phyloP scores from a whole-genome alignment of 2,329 filamentous ascomycete genomes.

The Aspergillus cejpii region DNA sequence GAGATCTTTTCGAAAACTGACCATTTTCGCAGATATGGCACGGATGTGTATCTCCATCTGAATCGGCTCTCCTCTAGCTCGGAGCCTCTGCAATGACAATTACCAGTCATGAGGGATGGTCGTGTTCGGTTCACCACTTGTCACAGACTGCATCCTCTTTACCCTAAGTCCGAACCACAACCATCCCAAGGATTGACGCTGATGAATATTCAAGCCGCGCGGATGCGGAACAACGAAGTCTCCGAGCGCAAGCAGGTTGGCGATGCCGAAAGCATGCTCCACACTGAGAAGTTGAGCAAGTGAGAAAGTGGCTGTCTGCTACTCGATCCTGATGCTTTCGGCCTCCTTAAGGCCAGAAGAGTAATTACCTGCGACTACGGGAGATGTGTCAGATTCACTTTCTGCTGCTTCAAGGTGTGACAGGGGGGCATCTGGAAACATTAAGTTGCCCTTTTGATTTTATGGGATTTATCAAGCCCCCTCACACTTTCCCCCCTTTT shows the following conservation, averaged over 20 bases:
- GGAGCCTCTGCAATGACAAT: conserved; percentile 87
- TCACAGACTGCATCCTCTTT: conserved; percentile 37
- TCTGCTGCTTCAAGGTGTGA: neutral
- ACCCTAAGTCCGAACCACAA: conserved; percentile 29
- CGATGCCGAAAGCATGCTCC: conserved; percentile 72
- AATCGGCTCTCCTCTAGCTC: conserved; percentile 93
- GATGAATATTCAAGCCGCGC: conserved; percentile 53
- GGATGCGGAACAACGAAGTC: conserved; percentile 65
- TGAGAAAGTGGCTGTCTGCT: conserved; percentile 6
- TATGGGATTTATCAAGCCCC: neutral
- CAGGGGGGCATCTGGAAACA: neutral
- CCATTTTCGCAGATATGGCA: conserved; percentile 66
- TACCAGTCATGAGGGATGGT: conserved; percentile 80
- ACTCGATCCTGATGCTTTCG: neutral
- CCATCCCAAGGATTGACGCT: conserved; percentile 48
- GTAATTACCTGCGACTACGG: neutral
- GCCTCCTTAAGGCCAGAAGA: neutral
- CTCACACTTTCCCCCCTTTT: neutral
- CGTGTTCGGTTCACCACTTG: conserved; percentile 42
- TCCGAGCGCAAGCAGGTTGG: conserved; percentile 85
- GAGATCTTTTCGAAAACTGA: conserved; percentile 10
- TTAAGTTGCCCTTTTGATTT: neutral
- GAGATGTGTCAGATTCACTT: neutral
- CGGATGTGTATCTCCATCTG: conserved; percentile 95
- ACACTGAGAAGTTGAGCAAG: conserved; percentile 39